Evolutionary conservation across 106 monocot genomes (phyloP).

Genomic region (Apostasia shenzhenica): DNA sequence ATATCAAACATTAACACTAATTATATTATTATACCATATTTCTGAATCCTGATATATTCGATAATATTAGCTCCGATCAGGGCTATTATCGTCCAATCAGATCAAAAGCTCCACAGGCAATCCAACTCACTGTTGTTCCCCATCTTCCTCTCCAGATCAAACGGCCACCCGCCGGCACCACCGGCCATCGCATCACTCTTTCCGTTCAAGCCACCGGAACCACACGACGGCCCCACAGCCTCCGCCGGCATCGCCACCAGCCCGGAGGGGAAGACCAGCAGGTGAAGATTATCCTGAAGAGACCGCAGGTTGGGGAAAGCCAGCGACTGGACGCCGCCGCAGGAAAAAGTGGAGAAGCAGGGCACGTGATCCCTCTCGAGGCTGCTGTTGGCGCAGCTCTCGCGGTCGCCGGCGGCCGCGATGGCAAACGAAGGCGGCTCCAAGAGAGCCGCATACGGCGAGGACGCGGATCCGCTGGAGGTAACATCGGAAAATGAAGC

Average conservation of each 20-base stretch:
- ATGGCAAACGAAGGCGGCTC: constrained; percentile 13
- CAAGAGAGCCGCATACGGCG: constrained; percentile 19
- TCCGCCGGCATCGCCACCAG: neutral
- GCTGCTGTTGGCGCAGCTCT: constrained; percentile 24
- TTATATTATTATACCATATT: too few species aligned
- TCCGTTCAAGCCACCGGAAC: neutral
- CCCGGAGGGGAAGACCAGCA: constrained; percentile 35
- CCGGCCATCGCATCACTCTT: neutral
- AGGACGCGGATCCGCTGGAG: constrained; percentile 1
- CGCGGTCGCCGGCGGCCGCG: constrained; percentile 14
- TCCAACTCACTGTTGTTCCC: constrained; percentile 49
- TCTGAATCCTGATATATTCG: too few species aligned
- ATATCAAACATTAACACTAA: too few species aligned
- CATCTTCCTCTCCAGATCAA: constrained; percentile 35
- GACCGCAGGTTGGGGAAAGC: constrained; percentile 35
- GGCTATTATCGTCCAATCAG: too few species aligned
- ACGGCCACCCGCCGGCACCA: constrained; percentile 10
- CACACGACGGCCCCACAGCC: neutral
- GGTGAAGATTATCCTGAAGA: constrained; percentile 63
- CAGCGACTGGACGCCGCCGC: neutral
- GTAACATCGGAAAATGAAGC: neutral
- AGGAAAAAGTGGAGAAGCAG: constrained; percentile 76
- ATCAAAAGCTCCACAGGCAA: constrained; percentile 48
- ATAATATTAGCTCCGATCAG: too few species aligned
- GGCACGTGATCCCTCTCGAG: constrained; percentile 57